Base-by-base conservation (phyloP, 1,139 yeast species). In the Protomyces inouyei region DNA sequence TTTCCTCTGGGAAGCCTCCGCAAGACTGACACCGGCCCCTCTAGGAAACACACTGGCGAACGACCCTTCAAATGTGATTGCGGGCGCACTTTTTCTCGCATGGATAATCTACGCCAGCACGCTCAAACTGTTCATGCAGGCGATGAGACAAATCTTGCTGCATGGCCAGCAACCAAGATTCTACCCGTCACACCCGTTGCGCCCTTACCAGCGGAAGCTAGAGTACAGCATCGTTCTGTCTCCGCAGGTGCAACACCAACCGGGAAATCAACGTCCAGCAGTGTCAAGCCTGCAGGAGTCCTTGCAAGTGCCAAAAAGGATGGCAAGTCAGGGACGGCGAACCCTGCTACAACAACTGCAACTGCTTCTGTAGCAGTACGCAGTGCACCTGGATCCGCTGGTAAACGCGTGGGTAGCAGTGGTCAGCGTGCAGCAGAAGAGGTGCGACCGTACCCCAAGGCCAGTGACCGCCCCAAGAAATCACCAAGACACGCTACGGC, bases 11-110 rank as follows among this genome's bases (percentile, higher is more conserved):
- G 21, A 18, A 32, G 16, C 14, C 14, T 10, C 46, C 18, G 40
- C 28, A 45, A 14, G 25, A 3, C 48, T 25, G 14, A 21, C 32
- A 25, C 43, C 8, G 6, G 10, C 21, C 6, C 6, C 18, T n/a
- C 5, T 64, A 79, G 97, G 61, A 92, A 91, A 72, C 98, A 91
- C 74, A 91, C 97, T 0, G 98, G 97, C 54, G 98, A 92, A 75
- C 80, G 96, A 65, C 98, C 98, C 1, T 92, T 90, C 74, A 85
- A 89, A 65, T 92, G 98, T 75, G 88, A 88, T 60, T 92, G 98
- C 75, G 80, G 85, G 54, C 85, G 91, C 71, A 83, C 85, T 72
- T 92, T 92, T 73, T 85, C 93, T 36, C 80, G 97, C 57, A 78
- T 90, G 68, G 98, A 92, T 75, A 92, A 92, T 73, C 79, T 92